These are phyloP conservation scores for Geotrichum carabidarum DNA, from an alignment of 1,139 yeast genomes.

Conservation along the genomic window DNA sequence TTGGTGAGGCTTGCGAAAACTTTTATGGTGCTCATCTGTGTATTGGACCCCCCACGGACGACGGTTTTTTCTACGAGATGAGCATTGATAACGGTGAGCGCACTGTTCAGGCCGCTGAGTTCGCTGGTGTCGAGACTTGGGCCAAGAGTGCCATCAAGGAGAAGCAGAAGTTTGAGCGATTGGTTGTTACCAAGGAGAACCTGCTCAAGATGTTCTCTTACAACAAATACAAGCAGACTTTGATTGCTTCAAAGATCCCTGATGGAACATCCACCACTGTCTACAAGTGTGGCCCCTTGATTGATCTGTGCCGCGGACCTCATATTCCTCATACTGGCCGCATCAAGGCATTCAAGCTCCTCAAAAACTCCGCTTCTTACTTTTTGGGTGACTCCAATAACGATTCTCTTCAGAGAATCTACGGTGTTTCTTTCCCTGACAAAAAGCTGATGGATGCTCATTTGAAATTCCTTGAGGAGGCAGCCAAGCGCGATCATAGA, in stretches of 20 bases:
- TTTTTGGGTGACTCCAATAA: slow-evolving; percentile 90
- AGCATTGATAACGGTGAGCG: slow-evolving; percentile 73
- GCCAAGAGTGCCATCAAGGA: slow-evolving; percentile 91
- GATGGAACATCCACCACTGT: slow-evolving; percentile 96
- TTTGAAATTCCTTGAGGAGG: slow-evolving; percentile 90
- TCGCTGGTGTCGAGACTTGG: slow-evolving; percentile 75
- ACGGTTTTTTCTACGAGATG: slow-evolving; percentile 97
- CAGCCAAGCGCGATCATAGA: slow-evolving; percentile 95
- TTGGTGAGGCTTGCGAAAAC: slow-evolving; percentile 98
- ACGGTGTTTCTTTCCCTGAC: slow-evolving; percentile 98
- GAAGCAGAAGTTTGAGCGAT: slow-evolving; percentile 92
- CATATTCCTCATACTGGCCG: slow-evolving; percentile 97
- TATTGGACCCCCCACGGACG: slow-evolving; percentile 95
- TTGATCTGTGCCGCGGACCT: slow-evolving; percentile 97
- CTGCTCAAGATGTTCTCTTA: slow-evolving; percentile 88
- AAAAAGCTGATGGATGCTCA: slow-evolving; percentile 95
- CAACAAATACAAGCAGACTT: slow-evolving; percentile 90
- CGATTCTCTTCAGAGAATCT: slow-evolving; percentile 94
- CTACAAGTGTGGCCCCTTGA: slow-evolving; percentile 95
- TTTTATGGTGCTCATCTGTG: slow-evolving; percentile 90
- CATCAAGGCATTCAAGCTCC: slow-evolving; percentile 87
- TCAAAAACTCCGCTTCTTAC: slow-evolving; percentile 94
- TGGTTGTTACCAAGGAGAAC: slow-evolving; percentile 87
- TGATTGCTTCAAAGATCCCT: slow-evolving; percentile 83
- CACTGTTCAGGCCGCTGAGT: slow-evolving; percentile 77